A percentile compares a stretch with the other conserved stretches of the same genome.
phyloP scores from a whole-genome alignment of 805 yeast species.

The Candida namnaoensis region DNA sequence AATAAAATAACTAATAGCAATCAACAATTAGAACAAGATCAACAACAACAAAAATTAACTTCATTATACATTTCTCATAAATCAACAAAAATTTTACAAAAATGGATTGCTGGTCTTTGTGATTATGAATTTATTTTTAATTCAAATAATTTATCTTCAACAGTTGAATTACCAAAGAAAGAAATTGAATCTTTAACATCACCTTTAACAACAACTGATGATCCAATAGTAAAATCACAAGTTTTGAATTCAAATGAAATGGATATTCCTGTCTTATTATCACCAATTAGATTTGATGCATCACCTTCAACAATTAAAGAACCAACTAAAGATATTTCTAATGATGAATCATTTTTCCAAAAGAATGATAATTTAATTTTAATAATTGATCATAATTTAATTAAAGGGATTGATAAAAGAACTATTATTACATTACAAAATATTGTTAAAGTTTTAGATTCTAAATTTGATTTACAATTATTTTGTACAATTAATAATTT shows the following conservation, averaged over 20 bases:
- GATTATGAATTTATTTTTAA: conserved; percentile 22
- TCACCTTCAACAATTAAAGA: neutral
- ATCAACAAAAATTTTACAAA: conserved; percentile 23
- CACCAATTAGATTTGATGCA: conserved; percentile 9
- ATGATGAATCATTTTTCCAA: conserved; percentile 3
- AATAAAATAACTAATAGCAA: conserved; percentile 2
- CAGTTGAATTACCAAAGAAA: conserved; percentile 14
- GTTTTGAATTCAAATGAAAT: conserved; percentile 2
- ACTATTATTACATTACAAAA: conserved; percentile 9
- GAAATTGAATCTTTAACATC: neutral
- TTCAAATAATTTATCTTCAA: conserved; percentile 21
- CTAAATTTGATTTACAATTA: conserved; percentile 8
- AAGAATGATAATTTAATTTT: conserved; percentile 8
- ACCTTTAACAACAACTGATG: neutral
- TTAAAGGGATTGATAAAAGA: conserved; percentile 1
- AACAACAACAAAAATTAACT: conserved; percentile 3
- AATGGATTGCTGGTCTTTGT: conserved; percentile 32
- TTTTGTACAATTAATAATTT: conserved; percentile 7
- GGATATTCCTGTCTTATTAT: conserved; percentile 12
- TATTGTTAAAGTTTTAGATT: conserved; percentile 10
- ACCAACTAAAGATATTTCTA: neutral
- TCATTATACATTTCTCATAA: conserved; percentile 17
- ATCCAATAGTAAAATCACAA: too few species aligned
- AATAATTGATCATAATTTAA: conserved; percentile 8
- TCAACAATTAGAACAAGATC: too few species aligned